Base-by-base conservation (phyloP, 78 protist genomes). In the Dictyostelium brefeldianum region DNA sequence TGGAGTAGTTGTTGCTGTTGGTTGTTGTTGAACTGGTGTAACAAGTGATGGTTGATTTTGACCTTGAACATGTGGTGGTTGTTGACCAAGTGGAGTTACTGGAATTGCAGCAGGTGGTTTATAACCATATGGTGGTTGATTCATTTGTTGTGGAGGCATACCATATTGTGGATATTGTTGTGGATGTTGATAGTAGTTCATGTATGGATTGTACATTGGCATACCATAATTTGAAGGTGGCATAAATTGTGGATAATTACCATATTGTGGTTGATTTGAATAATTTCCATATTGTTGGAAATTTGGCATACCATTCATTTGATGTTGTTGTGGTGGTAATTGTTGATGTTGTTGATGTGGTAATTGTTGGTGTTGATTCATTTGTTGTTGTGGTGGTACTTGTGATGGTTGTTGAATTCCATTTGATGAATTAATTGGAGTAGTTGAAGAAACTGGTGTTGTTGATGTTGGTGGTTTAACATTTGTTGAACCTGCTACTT, bases 191-290 rank as follows among this genome's bases (percentile, higher is more conserved):
- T 85, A 85, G 41, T 73, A 73, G 22, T 59, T 59, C 27, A 65
- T 73, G 46, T 85, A 85, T 43, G 92, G 92, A 20, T 62, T 85
- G n/a, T 85, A 85, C 92, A 85, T 85, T 50, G 56, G 54, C n/a
- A 27, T 25, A 43, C 79, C 79, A 75, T 43, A 25, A 36, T 36
- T 36, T 2, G 43, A 36, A 0, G 53, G 3, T 75, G 81, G 81
- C 41, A 41, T 22, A 14, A 20, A 14, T 46, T 75, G 64, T 48
- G 56, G 83, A 41, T 78, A 43, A 7, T 17, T 29, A 27, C 83
- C 31, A 31, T 54, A 43, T 75, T 75, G 81, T 50, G 57, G 79
- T 46, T 62, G 70, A 62, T 62, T 62, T 6, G 70, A 22, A 25
- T 62, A 62, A 17, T 62, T 62, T 62, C 70, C 70, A 25, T 62